Conservation (phyloP, 2,329 filamentous ascomycete species). For the Aspergillus versicolor region DNA sequence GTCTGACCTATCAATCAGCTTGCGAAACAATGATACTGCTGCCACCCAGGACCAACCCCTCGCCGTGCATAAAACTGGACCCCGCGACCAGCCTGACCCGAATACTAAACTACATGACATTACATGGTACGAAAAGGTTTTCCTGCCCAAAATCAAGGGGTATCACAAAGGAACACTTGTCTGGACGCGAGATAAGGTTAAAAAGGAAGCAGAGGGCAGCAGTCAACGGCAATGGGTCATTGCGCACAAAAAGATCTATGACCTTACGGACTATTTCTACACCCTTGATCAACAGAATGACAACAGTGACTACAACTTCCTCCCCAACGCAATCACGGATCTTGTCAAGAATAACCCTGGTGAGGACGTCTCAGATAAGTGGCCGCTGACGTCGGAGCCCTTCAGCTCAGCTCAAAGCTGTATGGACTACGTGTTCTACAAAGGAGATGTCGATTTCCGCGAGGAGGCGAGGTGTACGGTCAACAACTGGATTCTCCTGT, state of each 20-base stretch:
- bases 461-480: conserved; percentile 72
- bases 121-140: conserved; percentile 75
- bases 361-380: conserved; percentile 69
- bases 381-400: conserved; percentile 50
- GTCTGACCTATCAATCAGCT: conserved; percentile 51
- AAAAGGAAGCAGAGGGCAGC: conserved; percentile 63
- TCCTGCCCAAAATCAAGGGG: conserved; percentile 76
- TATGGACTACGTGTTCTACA: conserved; percentile 78
- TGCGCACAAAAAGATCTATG: conserved; percentile 74
- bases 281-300: conserved; percentile 64
- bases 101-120: conserved; percentile 59
- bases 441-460: conserved; percentile 83
- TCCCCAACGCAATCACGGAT: conserved; percentile 66
- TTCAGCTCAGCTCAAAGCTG: conserved; percentile 72
- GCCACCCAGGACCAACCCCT: conserved; percentile 54
- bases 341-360: conserved; percentile 75
- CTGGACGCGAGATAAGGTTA: conserved; percentile 60
- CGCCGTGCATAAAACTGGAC: conserved; percentile 71
- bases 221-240: conserved; percentile 76
- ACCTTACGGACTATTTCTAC: conserved; percentile 88
- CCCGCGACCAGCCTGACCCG: conserved; percentile 53
- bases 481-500: conserved; percentile 87
- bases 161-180: conserved; percentile 89
- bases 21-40: conserved; percentile 62
- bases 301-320: conserved; percentile 63